Evolutionary conservation across 495 filamentous ascomycete genomes (phyloP), one percentile per base, ranked within the genome.

Genomic region (Lepidopterella palustris): DNA sequence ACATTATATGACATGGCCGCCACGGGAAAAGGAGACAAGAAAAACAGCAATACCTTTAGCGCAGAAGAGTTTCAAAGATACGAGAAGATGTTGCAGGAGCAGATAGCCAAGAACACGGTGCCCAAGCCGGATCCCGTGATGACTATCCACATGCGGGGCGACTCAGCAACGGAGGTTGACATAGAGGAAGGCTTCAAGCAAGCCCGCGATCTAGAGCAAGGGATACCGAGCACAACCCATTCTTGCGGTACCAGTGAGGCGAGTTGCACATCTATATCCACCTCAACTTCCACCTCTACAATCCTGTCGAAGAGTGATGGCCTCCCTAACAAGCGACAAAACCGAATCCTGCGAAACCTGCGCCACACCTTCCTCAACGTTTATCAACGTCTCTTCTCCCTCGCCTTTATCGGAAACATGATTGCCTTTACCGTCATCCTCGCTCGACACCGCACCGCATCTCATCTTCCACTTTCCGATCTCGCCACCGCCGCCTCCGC

Each of bases 351-450:
- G 42, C 45, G 60, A 5, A 63, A 52, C 45, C 21, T 74, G 18
- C 70, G 80, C 5, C 62, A 54, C 31, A 53, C n/a, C 3, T 29
- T 58, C n/a, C 61, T 62, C 31, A 65, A 60, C 13, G 55, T 55
- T 5, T 72, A 72, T 52, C 64, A 64, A 20, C 55, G 70, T 20
- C 57, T 71, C 10, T 70, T 71, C 59, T 31, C 49, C 9, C 1
- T 70, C 9, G 53, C 68, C n/a, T 56, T 72, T 20, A 10, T 60
- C 5, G 74, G 71, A 64, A 86, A 87, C 62, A 45, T 81, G 35
- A 75, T 71, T 26, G 70, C 78, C 15, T 77, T 85, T 53, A 68
- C 80, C 45, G 68, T 66, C n/a, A 53, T 81, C 27, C 45, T 77
- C 23, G 68, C 62, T 24, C 50, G 56, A 68, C 75, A 65, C 54